phyloP scores from a whole-genome alignment of 805 yeast species.

The Scheffersomyces ergatensis region DNA sequence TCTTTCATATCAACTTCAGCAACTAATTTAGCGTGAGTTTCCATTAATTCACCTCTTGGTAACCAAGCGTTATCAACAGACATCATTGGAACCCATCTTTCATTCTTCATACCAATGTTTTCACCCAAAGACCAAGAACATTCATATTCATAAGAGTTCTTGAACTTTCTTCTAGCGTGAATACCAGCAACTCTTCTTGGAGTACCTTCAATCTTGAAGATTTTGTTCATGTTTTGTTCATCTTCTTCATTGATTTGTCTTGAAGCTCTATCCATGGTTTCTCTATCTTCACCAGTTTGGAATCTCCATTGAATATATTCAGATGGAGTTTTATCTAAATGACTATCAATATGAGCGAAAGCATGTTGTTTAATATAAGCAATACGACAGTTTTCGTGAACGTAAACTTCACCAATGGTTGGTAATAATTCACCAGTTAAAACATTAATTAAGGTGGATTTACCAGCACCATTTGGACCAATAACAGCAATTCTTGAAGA shows the following conservation, averaged over 20 bases:
- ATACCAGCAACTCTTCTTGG: conserved; percentile 96
- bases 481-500: conserved; percentile 99
- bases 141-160: conserved; percentile 99
- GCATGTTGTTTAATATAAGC: conserved; percentile 99
- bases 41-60: conserved; percentile 93
- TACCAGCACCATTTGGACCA: conserved; percentile 99
- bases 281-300: conserved; percentile 99
- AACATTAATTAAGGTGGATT: conserved; percentile 97
- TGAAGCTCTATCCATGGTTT: conserved; percentile 99
- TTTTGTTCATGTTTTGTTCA: conserved; percentile 98
- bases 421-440: conserved; percentile 99
- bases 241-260: conserved; percentile 96
- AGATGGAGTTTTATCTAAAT: conserved; percentile 98
- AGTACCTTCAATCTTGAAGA: conserved; percentile 98
- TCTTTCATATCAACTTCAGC: conserved; percentile 99
- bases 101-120: conserved; percentile 97
- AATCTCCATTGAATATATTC: conserved; percentile 99
- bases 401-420: conserved; percentile 98
- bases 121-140: conserved; percentile 97
- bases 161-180: conserved; percentile 98
- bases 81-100: conserved; percentile 99
- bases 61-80: conserved; percentile 99
- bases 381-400: conserved; percentile 99
- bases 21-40: conserved; percentile 94
- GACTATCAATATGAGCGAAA: conserved; percentile 98